Evolutionary conservation across 768 basidiomycete species (phyloP).

Genomic region (Rickenella mellea): DNA sequence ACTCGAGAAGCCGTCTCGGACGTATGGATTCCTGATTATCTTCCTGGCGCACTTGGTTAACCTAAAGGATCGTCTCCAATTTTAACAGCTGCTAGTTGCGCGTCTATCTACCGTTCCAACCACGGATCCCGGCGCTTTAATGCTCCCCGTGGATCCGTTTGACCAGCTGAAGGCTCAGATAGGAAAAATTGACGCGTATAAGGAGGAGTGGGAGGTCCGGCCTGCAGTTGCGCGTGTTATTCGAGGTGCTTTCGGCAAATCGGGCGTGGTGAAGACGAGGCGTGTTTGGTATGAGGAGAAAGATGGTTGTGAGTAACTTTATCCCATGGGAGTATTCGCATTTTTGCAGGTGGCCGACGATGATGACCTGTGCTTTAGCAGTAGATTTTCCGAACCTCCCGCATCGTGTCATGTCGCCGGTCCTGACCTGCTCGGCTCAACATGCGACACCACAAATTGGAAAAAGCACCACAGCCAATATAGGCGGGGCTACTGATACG

Average conservation of each 20-base stretch:
- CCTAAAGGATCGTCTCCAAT: no score
- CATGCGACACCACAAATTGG: constrained; percentile 38
- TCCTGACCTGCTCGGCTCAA: constrained; percentile 36
- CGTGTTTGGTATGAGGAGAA: background rate
- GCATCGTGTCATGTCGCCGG: constrained; percentile 31
- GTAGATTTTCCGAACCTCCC: background rate
- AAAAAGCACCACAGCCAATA: no score
- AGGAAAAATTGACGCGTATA: constrained; percentile 25
- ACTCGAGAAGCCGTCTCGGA: constrained; percentile 40
- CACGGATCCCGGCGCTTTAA: constrained; percentile 40
- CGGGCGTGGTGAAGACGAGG: background rate
- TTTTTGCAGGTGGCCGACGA: background rate
- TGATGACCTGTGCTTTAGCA: background rate
- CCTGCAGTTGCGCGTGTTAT: constrained; percentile 13
- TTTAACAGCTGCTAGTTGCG: constrained; percentile 30
- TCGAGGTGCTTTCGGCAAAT: background rate
- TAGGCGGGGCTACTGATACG: constrained; percentile 15
- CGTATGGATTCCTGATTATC: constrained; percentile 29
- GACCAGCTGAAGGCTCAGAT: constrained; percentile 29
- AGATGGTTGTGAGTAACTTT: background rate
- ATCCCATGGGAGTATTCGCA: background rate
- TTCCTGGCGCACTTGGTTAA: no score
- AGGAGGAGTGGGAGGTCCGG: constrained; percentile 34
- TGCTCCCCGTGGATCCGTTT: constrained; percentile 47
- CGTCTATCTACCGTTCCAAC: constrained; percentile 34